Evolutionary conservation across 2,329 filamentous ascomycete genomes (phyloP).

Genomic region (Cryphonectria japonica): DNA sequence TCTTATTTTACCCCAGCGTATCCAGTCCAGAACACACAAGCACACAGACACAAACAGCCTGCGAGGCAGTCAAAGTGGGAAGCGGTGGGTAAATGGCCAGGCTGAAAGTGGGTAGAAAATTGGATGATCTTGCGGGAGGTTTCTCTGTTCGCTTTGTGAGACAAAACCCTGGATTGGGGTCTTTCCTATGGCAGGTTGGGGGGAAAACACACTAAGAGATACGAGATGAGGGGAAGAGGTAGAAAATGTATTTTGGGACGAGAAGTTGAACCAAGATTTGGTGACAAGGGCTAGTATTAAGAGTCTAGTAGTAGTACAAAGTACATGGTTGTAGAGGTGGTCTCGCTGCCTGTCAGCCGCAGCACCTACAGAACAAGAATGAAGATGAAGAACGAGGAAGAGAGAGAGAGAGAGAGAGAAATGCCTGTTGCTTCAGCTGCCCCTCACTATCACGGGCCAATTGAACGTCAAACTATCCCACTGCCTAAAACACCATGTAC

Average conservation of each 20-base stretch:
- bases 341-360: conserved; percentile 10
- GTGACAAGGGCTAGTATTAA: too few relatives aligned
- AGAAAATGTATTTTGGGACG: not conserved
- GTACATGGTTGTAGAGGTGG: not conserved
- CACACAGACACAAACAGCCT: not conserved
- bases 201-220: not conserved
- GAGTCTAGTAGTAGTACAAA: not conserved
- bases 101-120: not conserved
- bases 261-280: not conserved
- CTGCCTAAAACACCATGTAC: not conserved
- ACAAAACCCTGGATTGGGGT: not conserved
- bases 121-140: not conserved
- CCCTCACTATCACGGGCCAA: conserved; percentile 16
- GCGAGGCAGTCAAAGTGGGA: not conserved
- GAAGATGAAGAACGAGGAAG: too few relatives aligned
- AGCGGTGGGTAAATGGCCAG: not conserved
- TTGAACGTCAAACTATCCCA: not conserved
- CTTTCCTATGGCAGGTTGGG: not conserved
- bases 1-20: conserved; percentile 29
- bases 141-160: not conserved
- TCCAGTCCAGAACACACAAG: not conserved
- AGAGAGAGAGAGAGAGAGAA: not conserved
- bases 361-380: not conserved
- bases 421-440: not conserved
- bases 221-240: not conserved